Evolutionary conservation across 2,329 filamentous ascomycete genomes (phyloP), one percentile per base, ranked within the genome.

Genomic region (Chalara sp.): DNA sequence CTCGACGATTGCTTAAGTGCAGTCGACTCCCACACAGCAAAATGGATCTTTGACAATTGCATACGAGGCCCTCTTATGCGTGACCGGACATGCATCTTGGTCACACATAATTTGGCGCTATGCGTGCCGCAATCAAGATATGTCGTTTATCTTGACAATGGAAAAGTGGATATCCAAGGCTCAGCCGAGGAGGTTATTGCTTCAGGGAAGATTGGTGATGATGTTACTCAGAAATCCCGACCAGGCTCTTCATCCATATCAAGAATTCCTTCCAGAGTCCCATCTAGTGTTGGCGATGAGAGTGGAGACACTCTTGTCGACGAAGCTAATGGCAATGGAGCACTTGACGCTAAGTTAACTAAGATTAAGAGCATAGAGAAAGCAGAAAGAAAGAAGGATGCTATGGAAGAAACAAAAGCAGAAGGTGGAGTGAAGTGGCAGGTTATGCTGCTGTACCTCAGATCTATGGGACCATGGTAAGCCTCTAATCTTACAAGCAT

Each of bases 41-140:
- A 96, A 67, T 96, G 95, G 85, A 97, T 99, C 58, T 97, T 97
- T 70, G 87, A 86, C 65, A 87, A 96, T 68, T 95, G 91, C 53
- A 84, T 99, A 56, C 84, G 84, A 60, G 93, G 93, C 2, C 87
- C 89, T 5, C 71, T 99, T 47, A 97, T 99, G 93, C 73, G 79
- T 52, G 78, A 84, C 63, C 83, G 93, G 41, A 97, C 93, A 31
- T 97, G 93, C 67, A 89, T 99, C 49, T 76, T 99, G 42, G 92
- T 99, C 35, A 96, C 93, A 0, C 93, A 99, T 72, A 99, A 97
- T 63, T 81, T 93, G 31, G 80, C 87, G n/a, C 79, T 99, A 13
- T 93, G 89, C 59, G 82, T 90, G 6, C 89, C 91, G 5, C 76
- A 83, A 35, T 84, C 92, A 0, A 81, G 90, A 50, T 87, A 87